Evolutionary conservation across 768 basidiomycete genomes (phyloP), one percentile per base, ranked within the genome.

Genomic region (Leccinum boreale): DNA sequence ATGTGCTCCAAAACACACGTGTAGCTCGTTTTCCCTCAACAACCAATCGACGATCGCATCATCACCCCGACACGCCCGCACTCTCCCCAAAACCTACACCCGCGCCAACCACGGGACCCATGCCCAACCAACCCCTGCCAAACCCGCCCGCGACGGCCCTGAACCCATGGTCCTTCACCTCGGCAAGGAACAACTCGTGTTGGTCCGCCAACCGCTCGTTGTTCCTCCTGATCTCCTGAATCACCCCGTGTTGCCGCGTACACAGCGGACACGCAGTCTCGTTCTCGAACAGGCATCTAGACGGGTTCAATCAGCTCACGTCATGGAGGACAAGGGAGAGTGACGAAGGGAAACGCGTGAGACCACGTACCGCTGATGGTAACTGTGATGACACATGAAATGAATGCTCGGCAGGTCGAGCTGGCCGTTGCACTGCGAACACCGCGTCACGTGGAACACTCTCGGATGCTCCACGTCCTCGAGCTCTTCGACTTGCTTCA

Each of bases 371-470:
- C 94, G 81, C 69, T 96, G 93, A 70, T 99, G 97, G 76, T 92
- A 98, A 59, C 92, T 94, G 70, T 98, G 97, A 66, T 89, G 87
- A 73, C 96, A 99, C 96, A 98, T 97, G 68, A 98, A 98, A 72
- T 98, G 95, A 6, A 98, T 81, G 62, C 85, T 89, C 0, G 97
- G 96, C 10, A 98, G 82, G 70, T 98, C 95, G 58, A 98, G 83
- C 64, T 90, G 92, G 1, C 88, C 92, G 15, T 86, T 82, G 71
- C 97, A 98, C 4, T 87, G 82, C 21, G 95, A 88, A 72, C 97
- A 98, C 44, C 94, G 80, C 8, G 94, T 95, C 59, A 96, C 91
- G 68, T 98, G 94, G 79, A 98, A 97, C 21, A 98, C 89, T 19
- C 85, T 82, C 1, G 97, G 90, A 53, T 86, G 82, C 21, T 85